Conservation (phyloP, 1,284 basidiomycete species). For the Cutaneotrichosporon sp. region DNA sequence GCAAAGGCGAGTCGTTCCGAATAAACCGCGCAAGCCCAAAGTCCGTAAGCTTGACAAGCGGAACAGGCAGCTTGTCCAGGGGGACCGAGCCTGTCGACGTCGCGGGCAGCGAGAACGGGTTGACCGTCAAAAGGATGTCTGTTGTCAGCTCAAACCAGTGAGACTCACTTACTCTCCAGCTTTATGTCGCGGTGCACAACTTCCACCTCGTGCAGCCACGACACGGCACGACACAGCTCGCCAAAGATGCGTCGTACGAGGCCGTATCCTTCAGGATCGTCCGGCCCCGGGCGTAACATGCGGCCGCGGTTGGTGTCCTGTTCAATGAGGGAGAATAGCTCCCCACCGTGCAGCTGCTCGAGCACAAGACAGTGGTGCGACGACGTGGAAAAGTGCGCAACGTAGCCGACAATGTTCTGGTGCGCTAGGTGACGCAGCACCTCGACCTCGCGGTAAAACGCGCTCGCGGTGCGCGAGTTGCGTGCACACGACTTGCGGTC, state of each 20-base stretch:
- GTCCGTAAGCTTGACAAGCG: constrained; percentile 80
- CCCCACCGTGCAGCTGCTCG: constrained; percentile 72
- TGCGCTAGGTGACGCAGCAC: constrained; percentile 79
- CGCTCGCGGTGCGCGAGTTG: constrained; percentile 69
- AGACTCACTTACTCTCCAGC: constrained; percentile 69
- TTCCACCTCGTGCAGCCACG: constrained; percentile 82
- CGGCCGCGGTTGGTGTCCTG: constrained; percentile 55
- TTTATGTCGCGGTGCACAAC: constrained; percentile 91
- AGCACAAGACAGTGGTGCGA: constrained; percentile 75
- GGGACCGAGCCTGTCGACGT: constrained; percentile 44
- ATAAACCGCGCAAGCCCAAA: constrained; percentile 87
- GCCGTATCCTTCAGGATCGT: constrained; percentile 33
- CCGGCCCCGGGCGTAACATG: constrained; percentile 36
- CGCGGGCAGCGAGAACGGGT: constrained; percentile 46
- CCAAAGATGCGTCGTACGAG: constrained; percentile 68
- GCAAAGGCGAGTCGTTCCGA: constrained; percentile 60
- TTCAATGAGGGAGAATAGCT: constrained; percentile 73
- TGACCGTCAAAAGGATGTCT: constrained; percentile 59
- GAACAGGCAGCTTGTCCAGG: constrained; percentile 50
- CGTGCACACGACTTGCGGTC: constrained; percentile 55
- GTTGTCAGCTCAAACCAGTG: neutral
- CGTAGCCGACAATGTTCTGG: constrained; percentile 71
- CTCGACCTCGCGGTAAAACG: constrained; percentile 81
- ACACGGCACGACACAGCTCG: constrained; percentile 73
- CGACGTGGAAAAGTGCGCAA: constrained; percentile 67